Conservation (phyloP, 2,329 filamentous ascomycete genomes). For the Rhinocladiella mackenziei region DNA sequence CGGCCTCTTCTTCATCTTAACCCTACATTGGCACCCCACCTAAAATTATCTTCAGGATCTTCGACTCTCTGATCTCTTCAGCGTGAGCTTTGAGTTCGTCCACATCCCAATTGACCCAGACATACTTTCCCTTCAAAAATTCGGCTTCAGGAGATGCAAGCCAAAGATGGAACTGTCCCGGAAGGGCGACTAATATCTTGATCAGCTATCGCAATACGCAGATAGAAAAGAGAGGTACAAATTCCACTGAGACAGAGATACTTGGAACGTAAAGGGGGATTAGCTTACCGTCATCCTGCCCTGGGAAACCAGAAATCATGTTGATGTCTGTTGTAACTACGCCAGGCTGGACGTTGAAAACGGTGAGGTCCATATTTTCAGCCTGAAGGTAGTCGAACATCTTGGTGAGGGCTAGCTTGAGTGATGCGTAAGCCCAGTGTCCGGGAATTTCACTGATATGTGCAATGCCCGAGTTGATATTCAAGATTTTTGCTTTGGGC, state of each 20-base stretch:
- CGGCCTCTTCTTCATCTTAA: neutral
- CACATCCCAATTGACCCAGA: slow-evolving; percentile 43
- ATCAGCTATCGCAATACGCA: neutral
- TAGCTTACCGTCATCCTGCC: slow-evolving; percentile 11
- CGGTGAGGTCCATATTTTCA: slow-evolving; percentile 40
- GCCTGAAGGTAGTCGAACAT: slow-evolving; percentile 42
- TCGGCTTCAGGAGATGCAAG: slow-evolving; percentile 37
- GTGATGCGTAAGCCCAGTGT: slow-evolving; percentile 37
- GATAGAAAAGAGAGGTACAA: neutral
- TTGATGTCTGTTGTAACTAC: slow-evolving; percentile 36
- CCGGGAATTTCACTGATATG: slow-evolving; percentile 16
- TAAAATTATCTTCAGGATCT: slow-evolving; percentile 9
- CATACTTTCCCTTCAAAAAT: slow-evolving; percentile 39
- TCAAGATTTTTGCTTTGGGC: slow-evolving; percentile 10
- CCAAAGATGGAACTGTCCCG: slow-evolving; percentile 37
- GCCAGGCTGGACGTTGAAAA: slow-evolving; percentile 43
- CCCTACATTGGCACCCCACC: slow-evolving; percentile 16
- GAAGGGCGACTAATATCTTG: slow-evolving; percentile 30
- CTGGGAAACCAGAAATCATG: slow-evolving; percentile 24
- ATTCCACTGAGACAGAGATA: neutral
- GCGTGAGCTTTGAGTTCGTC: slow-evolving; percentile 41
- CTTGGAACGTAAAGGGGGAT: slow-evolving; percentile 17
- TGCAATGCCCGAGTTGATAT: slow-evolving; percentile 14
- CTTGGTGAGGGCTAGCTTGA: slow-evolving; percentile 43
- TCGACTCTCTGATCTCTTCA: slow-evolving; percentile 33